Evolutionary conservation across 2,329 filamentous ascomycete species (phyloP).

Genomic region (Talaromyces amestolkiae): DNA sequence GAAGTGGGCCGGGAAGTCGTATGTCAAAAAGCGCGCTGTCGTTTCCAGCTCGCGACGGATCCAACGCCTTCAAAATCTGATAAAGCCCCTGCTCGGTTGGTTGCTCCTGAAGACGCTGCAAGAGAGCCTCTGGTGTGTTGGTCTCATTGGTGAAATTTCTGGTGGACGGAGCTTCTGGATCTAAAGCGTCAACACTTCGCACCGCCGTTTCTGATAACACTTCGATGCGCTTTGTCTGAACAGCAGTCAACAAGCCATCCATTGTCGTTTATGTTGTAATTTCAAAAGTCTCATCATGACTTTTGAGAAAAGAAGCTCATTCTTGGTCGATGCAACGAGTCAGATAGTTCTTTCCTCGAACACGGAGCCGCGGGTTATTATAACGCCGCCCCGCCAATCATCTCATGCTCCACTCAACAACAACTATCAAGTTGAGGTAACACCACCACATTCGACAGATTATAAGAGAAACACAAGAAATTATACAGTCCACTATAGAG

Average conservation of each 20-base stretch:
- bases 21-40: slow-evolving; percentile 53
- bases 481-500: background rate
- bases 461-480: background rate
- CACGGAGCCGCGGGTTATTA: slow-evolving; percentile 27
- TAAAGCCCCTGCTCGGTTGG: slow-evolving; percentile 37
- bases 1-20: slow-evolving; percentile 61
- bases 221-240: slow-evolving; percentile 34
- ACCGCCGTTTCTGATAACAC: slow-evolving; percentile 22
- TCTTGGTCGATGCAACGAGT: background rate
- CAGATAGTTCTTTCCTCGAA: slow-evolving; percentile 13
- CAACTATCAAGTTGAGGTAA: background rate
- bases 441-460: background rate
- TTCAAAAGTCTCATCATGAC: background rate
- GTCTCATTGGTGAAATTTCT: background rate
- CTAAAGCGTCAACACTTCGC: background rate
- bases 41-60: slow-evolving; percentile 31
- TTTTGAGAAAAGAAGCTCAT: background rate
- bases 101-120: slow-evolving; percentile 41
- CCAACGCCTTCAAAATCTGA: slow-evolving; percentile 34
- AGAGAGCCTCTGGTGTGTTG: slow-evolving; percentile 20
- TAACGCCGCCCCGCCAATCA: slow-evolving; percentile 14
- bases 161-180: background rate
- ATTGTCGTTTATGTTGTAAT: slow-evolving; percentile 24
- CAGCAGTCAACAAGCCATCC: slow-evolving; percentile 40
- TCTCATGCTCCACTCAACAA: slow-evolving; percentile 1